A percentile compares a stretch with the other conserved stretches of the same genome.
Evolutionary conservation across 805 yeast genomes (phyloP).

Genomic region (Nakazawaea laoshanensis): DNA sequence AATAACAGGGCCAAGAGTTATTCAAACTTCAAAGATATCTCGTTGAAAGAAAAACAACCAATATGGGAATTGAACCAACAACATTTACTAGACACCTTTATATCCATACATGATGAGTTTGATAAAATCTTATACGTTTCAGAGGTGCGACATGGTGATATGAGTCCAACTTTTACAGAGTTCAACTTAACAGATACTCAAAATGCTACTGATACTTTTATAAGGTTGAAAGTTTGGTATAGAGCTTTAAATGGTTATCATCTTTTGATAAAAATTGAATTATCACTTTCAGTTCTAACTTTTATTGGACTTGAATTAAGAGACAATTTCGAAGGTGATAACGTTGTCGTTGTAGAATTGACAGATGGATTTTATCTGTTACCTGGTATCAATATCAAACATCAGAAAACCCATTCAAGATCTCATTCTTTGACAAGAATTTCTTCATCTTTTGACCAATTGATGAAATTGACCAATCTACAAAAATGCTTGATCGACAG

Average conservation of each 20-base stretch:
- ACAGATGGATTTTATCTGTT: conserved; percentile 21
- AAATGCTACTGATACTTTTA: conserved; percentile 5
- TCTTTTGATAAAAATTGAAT: no score
- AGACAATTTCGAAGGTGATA: no score
- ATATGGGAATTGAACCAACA: conserved; percentile 14
- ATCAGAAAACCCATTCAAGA: neutral
- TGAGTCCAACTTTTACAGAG: conserved; percentile 22
- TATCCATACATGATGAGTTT: conserved; percentile 22
- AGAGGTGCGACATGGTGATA: conserved; percentile 19
- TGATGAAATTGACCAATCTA: conserved; percentile 31
- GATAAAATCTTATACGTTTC: conserved; percentile 26
- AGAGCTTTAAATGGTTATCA: no score
- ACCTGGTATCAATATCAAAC: conserved; percentile 10
- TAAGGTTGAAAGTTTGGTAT: conserved; percentile 17
- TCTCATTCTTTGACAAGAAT: conserved; percentile 4
- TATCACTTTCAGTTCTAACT: no score
- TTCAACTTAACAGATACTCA: conserved; percentile 13
- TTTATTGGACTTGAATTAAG: no score
- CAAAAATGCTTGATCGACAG: conserved; percentile 28
- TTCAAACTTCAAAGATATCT: neutral
- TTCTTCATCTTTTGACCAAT: conserved; percentile 29
- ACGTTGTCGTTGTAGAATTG: conserved; percentile 19
- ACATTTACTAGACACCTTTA: conserved; percentile 24
- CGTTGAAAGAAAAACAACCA: neutral
- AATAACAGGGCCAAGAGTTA: conserved; percentile 6